Conservation (phyloP, 768 basidiomycete species). For the Jaapia argillacea region DNA sequence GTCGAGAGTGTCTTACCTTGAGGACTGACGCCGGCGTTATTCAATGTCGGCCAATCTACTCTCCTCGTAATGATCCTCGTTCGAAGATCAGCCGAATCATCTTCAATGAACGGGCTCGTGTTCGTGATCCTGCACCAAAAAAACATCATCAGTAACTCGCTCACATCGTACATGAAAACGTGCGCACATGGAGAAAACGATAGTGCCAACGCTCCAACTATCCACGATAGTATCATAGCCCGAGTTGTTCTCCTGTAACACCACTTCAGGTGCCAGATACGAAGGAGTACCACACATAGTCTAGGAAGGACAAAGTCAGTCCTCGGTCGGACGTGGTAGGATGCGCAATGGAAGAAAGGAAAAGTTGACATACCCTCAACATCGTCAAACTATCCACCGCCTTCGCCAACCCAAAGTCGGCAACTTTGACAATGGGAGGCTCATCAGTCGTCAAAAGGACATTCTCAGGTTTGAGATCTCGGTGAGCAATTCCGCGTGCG, state of each 20-base stretch:
- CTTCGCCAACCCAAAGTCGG: conserved; percentile 95
- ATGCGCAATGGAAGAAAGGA: too few relatives aligned
- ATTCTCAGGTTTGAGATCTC: conserved; percentile 94
- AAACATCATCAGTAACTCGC: not conserved
- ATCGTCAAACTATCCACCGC: conserved; percentile 73
- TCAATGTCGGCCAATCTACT: conserved; percentile 54
- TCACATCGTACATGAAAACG: not conserved
- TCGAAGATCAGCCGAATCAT: conserved; percentile 46
- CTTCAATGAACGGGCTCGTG: conserved; percentile 72
- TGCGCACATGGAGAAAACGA: conserved; percentile 81
- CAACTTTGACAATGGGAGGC: conserved; percentile 76
- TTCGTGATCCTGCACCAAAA: conserved; percentile 54
- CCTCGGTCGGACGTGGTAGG: not conserved
- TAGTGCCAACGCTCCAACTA: conserved; percentile 94
- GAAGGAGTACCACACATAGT: conserved; percentile 96
- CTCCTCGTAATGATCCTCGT: conserved; percentile 45
- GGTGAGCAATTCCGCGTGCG: conserved; percentile 71
- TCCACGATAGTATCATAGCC: conserved; percentile 90
- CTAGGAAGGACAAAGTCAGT: conserved; percentile 23
- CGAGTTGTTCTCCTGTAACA: conserved; percentile 43
- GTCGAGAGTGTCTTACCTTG: conserved; percentile 30
- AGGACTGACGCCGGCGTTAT: conserved; percentile 25
- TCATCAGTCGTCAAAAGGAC: conserved; percentile 66
- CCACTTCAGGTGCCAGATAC: conserved; percentile 91
- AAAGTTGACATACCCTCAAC: conserved; percentile 43